Conservation (phyloP, 208 protist species). For the Trypanosoma cruzi region DNA sequence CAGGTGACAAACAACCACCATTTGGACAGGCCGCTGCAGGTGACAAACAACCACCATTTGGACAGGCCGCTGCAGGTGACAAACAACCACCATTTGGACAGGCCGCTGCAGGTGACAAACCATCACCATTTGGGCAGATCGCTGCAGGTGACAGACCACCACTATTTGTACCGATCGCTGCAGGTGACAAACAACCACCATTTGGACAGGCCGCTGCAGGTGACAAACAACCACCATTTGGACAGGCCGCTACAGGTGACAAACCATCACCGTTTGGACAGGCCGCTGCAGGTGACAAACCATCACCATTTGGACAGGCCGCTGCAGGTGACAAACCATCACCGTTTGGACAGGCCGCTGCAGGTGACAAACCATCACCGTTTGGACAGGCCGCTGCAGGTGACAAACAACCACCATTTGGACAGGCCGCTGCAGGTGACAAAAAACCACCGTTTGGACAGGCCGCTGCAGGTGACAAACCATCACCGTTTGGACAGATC, state of each 20-base stretch:
- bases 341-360: not conserved
- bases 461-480: not conserved
- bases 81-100: constrained; percentile 20
- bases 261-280: constrained; percentile 10
- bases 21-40: constrained; percentile 1
- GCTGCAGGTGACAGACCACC: not conserved
- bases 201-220: constrained; percentile 11
- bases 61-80: constrained; percentile 1
- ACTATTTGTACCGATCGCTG: constrained; percentile 3
- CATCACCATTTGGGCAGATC: constrained; percentile 9
- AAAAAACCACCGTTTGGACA: not conserved
- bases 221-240: not conserved
- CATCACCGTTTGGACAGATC: not conserved
- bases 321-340: not conserved
- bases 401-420: not conserved
- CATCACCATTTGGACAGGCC: constrained; percentile 1
- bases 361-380: not conserved
- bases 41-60: constrained; percentile 4
- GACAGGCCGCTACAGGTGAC: not conserved
- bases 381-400: not conserved
- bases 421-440: not conserved
- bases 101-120: not conserved
- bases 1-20: constrained; percentile 1
- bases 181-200: not conserved
- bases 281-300: not conserved